Evolutionary conservation across 2,329 filamentous ascomycete species (phyloP).

Genomic region (Bipolaris bicolor): DNA sequence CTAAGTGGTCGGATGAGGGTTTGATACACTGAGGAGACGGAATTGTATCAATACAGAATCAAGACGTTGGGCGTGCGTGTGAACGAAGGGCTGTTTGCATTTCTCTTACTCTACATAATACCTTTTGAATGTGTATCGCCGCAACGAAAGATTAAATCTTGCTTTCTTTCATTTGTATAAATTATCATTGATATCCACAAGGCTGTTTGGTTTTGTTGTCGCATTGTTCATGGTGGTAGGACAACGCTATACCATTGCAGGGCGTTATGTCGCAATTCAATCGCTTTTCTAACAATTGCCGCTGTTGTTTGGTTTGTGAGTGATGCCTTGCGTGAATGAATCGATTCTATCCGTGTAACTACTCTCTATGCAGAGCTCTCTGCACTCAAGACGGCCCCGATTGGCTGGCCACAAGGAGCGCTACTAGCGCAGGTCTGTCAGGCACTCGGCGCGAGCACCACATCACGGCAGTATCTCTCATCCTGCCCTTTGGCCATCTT

Average conservation of each 20-base stretch:
- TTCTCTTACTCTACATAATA: conserved; percentile 13
- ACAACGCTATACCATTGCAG: conserved; percentile 1
- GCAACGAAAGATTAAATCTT: conserved; percentile 9
- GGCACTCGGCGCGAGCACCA: conserved; percentile 22
- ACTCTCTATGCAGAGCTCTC: too few species aligned
- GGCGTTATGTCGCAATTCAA: conserved; percentile 5
- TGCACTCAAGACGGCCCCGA: background rate
- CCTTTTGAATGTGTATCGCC: conserved; percentile 15
- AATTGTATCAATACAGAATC: background rate
- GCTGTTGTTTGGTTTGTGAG: too few species aligned
- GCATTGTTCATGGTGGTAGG: background rate
- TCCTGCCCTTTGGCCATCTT: conserved; percentile 23
- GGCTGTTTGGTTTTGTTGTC: background rate
- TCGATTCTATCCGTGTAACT: too few species aligned
- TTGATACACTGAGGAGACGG: background rate
- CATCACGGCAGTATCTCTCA: conserved; percentile 33
- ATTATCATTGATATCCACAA: conserved; percentile 16
- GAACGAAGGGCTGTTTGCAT: conserved; percentile 5
- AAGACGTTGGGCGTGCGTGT: conserved; percentile 4
- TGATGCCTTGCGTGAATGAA: too few species aligned
- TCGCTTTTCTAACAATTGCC: background rate
- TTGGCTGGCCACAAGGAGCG: background rate
- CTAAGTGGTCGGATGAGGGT: background rate
- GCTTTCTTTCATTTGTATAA: conserved; percentile 14
- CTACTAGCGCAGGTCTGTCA: conserved; percentile 3